Conservation (phyloP, 108 stramenopile species). For the Skeletonema marinoi region DNA sequence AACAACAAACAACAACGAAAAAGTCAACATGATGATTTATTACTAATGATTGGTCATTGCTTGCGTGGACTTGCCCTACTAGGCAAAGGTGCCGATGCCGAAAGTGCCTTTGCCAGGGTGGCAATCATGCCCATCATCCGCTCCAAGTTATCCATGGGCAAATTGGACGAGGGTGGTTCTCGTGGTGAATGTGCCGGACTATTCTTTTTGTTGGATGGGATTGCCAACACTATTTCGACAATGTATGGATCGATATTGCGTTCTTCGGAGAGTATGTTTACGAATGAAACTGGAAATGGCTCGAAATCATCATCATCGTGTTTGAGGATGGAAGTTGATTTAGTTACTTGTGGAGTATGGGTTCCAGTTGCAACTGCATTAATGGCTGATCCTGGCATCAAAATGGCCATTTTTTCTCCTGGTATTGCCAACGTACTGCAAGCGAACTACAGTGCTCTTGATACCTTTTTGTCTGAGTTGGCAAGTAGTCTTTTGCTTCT, state of each 20-base stretch:
- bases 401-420: conserved; percentile 90
- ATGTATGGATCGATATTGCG: conserved; percentile 70
- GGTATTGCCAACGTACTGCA: conserved; percentile 90
- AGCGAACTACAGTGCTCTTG: conserved; percentile 79
- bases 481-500: conserved; percentile 64
- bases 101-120: conserved; percentile 82
- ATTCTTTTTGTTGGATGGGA: conserved; percentile 72
- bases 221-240: conserved; percentile 52
- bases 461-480: conserved; percentile 74
- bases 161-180: conserved; percentile 86
- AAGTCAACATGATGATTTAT: conserved; percentile 32
- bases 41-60: conserved; percentile 74
- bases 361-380: conserved; percentile 85
- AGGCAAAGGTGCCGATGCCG: conserved; percentile 75
- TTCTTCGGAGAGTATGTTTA: conserved; percentile 74
- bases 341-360: conserved; percentile 88
- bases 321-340: conserved; percentile 65
- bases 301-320: background rate
- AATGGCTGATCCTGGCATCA: conserved; percentile 87
- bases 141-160: conserved; percentile 83
- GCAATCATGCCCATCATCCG: conserved; percentile 90
- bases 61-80: conserved; percentile 80
- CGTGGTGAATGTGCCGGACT: conserved; percentile 89
- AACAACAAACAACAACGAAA: conserved; percentile 12
- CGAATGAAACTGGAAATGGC: conserved; percentile 5